phyloP scores from a whole-genome alignment of 108 stramenopile species.

The Nitzschia sp. region DNA sequence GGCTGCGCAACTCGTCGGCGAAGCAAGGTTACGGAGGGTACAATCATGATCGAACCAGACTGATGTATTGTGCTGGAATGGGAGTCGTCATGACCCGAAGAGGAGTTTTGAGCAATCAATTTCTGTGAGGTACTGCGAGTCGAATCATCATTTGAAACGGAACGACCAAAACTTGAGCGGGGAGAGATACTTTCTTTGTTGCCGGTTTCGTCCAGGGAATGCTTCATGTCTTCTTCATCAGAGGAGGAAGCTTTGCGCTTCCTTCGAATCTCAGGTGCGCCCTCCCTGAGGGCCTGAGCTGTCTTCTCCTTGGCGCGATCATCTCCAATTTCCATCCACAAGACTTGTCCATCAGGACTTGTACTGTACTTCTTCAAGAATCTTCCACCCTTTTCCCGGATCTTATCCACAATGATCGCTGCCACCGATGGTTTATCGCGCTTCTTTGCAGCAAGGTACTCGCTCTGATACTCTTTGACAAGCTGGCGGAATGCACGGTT shows the following conservation, averaged over 20 bases:
- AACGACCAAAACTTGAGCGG: background rate
- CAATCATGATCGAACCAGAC: conserved; percentile 38
- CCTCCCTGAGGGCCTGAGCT: conserved; percentile 62
- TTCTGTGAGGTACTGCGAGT: background rate
- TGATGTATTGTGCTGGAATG: background rate
- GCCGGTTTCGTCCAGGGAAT: background rate
- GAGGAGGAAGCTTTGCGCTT: conserved; percentile 12
- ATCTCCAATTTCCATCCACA: conserved; percentile 63
- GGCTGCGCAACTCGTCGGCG: conserved; percentile 14
- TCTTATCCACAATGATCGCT: conserved; percentile 42
- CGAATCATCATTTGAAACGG: conserved; percentile 13
- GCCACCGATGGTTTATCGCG: conserved; percentile 78
- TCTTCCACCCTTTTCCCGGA: conserved; percentile 52
- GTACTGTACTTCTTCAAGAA: conserved; percentile 39
- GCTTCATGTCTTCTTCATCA: conserved; percentile 22
- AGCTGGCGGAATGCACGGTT: conserved; percentile 68
- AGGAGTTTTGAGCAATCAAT: background rate
- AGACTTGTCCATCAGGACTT: conserved; percentile 26
- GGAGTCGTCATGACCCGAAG: background rate
- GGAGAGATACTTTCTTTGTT: conserved; percentile 1
- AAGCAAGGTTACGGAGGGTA: conserved; percentile 33
- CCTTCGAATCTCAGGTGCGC: conserved; percentile 49
- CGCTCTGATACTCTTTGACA: conserved; percentile 55
- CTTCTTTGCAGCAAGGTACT: conserved; percentile 72
- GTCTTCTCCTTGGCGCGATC: conserved; percentile 50